These are phyloP conservation scores for Lentinula detonsa DNA, from an alignment of 768 basidiomycete genomes.

Conservation along the genomic window DNA sequence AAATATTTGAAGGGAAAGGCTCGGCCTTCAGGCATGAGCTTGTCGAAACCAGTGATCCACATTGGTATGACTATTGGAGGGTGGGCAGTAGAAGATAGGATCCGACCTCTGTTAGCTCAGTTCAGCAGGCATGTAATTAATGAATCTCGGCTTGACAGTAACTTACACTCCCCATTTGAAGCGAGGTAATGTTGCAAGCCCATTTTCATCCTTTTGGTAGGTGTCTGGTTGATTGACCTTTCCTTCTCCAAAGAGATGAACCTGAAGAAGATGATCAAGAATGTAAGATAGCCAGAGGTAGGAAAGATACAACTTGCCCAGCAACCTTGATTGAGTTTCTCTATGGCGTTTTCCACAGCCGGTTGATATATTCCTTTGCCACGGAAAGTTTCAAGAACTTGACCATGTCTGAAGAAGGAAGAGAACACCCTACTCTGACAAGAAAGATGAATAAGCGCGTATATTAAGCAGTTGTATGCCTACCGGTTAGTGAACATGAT, in stretches of 20 bases:
- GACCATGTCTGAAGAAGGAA: constrained; percentile 81
- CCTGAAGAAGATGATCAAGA: constrained; percentile 33
- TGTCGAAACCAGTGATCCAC: constrained; percentile 93
- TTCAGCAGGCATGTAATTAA: background rate
- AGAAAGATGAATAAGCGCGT: background rate
- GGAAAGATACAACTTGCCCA: constrained; percentile 58
- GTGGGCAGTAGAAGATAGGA: constrained; percentile 55
- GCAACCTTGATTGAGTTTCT: constrained; percentile 70
- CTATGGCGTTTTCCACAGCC: constrained; percentile 78
- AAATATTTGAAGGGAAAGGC: constrained; percentile 66
- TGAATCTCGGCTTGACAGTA: background rate
- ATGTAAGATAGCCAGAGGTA: background rate
- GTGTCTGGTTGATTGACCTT: constrained; percentile 72
- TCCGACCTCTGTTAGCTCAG: constrained; percentile 54
- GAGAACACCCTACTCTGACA: constrained; percentile 63
- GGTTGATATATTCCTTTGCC: constrained; percentile 88
- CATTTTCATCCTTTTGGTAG: constrained; percentile 36
- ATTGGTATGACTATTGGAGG: constrained; percentile 84
- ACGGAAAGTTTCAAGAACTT: constrained; percentile 88
- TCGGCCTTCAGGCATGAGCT: constrained; percentile 86
- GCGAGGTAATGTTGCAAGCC: constrained; percentile 49
- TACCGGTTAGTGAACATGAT: constrained; percentile 94
- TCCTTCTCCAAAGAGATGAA: constrained; percentile 90
- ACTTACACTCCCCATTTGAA: constrained; percentile 97
- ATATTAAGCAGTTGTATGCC: constrained; percentile 18